A percentile compares a stretch with the other conserved stretches of the same genome.
These are phyloP conservation scores for Trichoderma polysporum DNA, from an alignment of 2,329 filamentous ascomycete genomes.

Conservation along the genomic window DNA sequence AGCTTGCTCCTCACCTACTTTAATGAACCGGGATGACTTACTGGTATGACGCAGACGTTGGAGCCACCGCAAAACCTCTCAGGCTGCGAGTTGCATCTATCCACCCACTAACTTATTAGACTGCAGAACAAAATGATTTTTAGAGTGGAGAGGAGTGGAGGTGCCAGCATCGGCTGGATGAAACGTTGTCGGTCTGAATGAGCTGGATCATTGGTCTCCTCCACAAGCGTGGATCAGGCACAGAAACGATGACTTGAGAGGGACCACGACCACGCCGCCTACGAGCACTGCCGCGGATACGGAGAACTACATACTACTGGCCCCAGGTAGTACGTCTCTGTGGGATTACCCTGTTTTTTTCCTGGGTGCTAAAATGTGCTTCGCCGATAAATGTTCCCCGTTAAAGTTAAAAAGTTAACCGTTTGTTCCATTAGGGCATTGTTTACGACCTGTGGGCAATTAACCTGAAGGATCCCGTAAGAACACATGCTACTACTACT, in stretches of 20 bases:
- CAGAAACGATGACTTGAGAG: neutral
- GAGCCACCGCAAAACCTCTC: neutral
- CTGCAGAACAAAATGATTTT: neutral
- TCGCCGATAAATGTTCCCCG: constrained; percentile 1
- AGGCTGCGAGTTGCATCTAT: constrained; percentile 6
- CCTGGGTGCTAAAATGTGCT: neutral
- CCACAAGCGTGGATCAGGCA: constrained; percentile 17
- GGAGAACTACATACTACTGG: neutral
- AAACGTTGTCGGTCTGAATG: constrained; percentile 15
- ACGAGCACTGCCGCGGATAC: neutral
- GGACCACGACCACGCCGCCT: neutral
- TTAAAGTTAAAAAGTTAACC: neutral
- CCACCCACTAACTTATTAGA: constrained; percentile 14
- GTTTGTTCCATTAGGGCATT: neutral
- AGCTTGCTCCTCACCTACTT: neutral
- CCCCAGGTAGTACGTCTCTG: neutral
- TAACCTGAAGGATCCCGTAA: neutral
- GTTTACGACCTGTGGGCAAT: neutral
- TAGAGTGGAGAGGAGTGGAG: constrained; percentile 11
- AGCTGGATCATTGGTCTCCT: constrained; percentile 8
- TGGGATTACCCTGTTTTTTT: neutral
- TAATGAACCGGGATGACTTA: neutral
- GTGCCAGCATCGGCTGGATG: constrained; percentile 2
- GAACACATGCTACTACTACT: neutral
- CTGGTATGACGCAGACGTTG: constrained; percentile 9